phyloP scores from a whole-genome alignment of 352 stramenopile species.

The Phytopythium sindhum region DNA sequence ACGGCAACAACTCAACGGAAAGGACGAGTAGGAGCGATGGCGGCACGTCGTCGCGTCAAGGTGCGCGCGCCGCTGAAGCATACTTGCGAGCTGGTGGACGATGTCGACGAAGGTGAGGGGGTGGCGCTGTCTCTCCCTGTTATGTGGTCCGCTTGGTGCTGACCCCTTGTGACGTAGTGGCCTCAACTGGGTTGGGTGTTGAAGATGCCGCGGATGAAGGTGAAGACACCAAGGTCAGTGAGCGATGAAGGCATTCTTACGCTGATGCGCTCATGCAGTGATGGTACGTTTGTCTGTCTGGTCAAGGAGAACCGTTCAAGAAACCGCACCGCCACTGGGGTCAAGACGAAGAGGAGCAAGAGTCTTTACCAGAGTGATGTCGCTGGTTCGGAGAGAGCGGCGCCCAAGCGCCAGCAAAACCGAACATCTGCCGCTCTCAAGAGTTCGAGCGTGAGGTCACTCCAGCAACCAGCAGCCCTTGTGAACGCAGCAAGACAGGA shows the following conservation, averaged over 20 bases:
- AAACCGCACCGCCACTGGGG: background rate
- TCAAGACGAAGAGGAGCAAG: background rate
- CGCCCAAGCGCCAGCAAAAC: background rate
- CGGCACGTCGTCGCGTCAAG: background rate
- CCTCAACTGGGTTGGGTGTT: background rate
- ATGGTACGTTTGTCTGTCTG: background rate
- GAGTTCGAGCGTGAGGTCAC: background rate
- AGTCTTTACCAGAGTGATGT: background rate
- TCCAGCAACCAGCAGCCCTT: conserved; percentile 7
- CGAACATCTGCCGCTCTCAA: background rate
- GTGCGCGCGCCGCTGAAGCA: background rate
- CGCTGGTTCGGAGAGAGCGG: background rate
- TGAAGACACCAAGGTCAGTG: background rate
- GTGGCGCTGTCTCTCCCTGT: background rate
- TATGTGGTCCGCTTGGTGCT: background rate
- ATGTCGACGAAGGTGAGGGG: background rate
- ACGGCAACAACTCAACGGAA: background rate
- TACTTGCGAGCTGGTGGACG: background rate
- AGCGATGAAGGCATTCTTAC: background rate
- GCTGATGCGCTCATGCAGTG: background rate
- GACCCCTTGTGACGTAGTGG: background rate
- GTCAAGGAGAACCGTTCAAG: background rate
- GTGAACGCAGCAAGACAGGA: conserved; percentile 26
- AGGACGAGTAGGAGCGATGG: background rate
- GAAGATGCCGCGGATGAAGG: background rate